phyloP scores from a whole-genome alignment of 1,139 yeast species.

The Yamadazyma dendronema region DNA sequence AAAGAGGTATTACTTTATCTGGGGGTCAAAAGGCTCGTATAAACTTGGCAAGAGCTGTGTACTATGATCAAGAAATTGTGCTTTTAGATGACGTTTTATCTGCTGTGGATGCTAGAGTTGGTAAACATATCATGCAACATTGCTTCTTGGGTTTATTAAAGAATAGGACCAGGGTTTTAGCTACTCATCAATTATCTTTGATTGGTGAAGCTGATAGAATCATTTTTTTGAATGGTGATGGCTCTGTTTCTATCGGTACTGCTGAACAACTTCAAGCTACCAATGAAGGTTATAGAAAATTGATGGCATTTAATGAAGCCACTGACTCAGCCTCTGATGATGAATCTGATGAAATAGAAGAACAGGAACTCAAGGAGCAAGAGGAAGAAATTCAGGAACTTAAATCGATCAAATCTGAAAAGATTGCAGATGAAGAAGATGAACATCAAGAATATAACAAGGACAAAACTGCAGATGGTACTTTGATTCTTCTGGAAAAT shows the following conservation, averaged over 20 bases:
- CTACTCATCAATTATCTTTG: conserved; percentile 47
- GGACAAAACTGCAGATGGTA: conserved; percentile 24
- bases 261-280: conserved; percentile 32
- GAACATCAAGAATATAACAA: conserved; percentile 14
- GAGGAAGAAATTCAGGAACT: conserved; percentile 27
- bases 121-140: conserved; percentile 41
- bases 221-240: conserved; percentile 41
- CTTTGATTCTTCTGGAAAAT: conserved; percentile 28
- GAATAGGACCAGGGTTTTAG: conserved; percentile 41
- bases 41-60: conserved; percentile 46
- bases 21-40: conserved; percentile 52
- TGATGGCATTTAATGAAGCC: conserved; percentile 20
- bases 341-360: conserved; percentile 19
- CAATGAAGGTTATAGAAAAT: conserved; percentile 19
- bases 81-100: conserved; percentile 46
- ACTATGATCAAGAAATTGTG: conserved; percentile 37
- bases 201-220: conserved; percentile 42
- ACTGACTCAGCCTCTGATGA: conserved; percentile 23
- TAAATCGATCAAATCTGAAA: conserved; percentile 7
- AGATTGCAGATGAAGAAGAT: conserved; percentile 20
- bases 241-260: conserved; percentile 37
- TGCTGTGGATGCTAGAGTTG: conserved; percentile 52
- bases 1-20: conserved; percentile 47
- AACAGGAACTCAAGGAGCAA: conserved; percentile 20
- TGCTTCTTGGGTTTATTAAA: conserved; percentile 36